Percentiles rank a stretch among this genome's conserved stretches.
Evolutionary conservation across 805 yeast species (phyloP).

Genomic region (Pichia rugopelliculosa): DNA sequence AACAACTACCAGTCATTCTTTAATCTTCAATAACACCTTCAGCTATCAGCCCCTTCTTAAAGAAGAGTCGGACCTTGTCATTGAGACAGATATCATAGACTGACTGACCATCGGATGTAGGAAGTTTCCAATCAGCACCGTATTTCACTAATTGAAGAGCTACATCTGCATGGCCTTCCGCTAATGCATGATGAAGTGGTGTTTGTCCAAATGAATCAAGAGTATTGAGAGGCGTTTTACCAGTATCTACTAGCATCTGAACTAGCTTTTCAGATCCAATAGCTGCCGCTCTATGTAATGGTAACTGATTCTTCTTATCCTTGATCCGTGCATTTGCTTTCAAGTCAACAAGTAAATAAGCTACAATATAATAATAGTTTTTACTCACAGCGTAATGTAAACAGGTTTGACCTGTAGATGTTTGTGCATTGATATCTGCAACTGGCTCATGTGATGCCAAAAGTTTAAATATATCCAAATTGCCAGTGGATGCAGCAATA

Average conservation of each 20-base stretch:
- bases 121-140: conserved; percentile 56
- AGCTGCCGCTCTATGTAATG: conserved; percentile 80
- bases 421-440: conserved; percentile 55
- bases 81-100: conserved; percentile 51
- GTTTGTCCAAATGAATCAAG: conserved; percentile 76
- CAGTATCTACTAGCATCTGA: conserved; percentile 42
- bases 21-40: conserved; percentile 15
- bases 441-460: conserved; percentile 44
- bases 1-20: too few relatives aligned
- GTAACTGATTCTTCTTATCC: conserved; percentile 58
- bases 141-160: conserved; percentile 52
- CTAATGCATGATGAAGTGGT: conserved; percentile 80
- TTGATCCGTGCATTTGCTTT: conserved; percentile 57
- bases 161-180: conserved; percentile 82
- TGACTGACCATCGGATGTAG: conserved; percentile 45
- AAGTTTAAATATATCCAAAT: conserved; percentile 40
- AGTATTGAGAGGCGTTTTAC: conserved; percentile 58
- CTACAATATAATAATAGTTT: conserved; percentile 47
- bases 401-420: conserved; percentile 62
- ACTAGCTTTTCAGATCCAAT: conserved; percentile 58
- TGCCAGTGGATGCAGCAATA: conserved; percentile 73
- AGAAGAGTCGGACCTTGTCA: conserved; percentile 40
- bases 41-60: conserved; percentile 20
- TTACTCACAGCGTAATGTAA: conserved; percentile 74
- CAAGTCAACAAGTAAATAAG: conserved; percentile 42